phyloP scores from a whole-genome alignment of 73 alveolate genomes.

The Uronychia binucleata region DNA sequence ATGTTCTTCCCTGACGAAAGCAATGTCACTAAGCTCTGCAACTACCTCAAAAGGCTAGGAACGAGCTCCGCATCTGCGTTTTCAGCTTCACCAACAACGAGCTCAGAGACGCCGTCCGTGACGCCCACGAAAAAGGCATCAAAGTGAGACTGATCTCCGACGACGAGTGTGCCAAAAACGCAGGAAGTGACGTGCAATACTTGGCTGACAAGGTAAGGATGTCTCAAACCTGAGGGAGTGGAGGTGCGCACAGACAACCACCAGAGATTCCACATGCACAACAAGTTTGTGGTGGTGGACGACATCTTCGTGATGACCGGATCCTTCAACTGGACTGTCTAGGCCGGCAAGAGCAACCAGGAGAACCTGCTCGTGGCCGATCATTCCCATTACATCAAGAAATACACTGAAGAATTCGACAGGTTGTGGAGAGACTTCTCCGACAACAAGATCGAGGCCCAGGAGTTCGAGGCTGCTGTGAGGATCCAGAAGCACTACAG shows the following conservation, averaged over 20 bases:
- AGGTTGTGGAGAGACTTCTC: conserved; percentile 74
- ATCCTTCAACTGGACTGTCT: conserved; percentile 90
- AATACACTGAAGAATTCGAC: conserved; percentile 75
- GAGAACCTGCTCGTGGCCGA: conserved; percentile 79
- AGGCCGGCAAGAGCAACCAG: conserved; percentile 83
- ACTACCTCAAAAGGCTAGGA: conserved; percentile 71
- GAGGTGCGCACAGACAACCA: conserved; percentile 90
- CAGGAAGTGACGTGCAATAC: conserved; percentile 79
- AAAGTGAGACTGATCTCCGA: conserved; percentile 92
- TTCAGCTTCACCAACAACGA: conserved; percentile 92
- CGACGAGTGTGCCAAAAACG: conserved; percentile 90
- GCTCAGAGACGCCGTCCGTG: conserved; percentile 84
- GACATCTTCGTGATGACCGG: conserved; percentile 93
- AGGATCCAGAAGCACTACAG: conserved; percentile 1
- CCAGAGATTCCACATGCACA: conserved; percentile 94
- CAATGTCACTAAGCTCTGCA: conserved; percentile 50
- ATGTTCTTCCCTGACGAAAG: conserved; percentile 88
- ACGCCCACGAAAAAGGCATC: conserved; percentile 80
- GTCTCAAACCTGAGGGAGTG: conserved; percentile 49
- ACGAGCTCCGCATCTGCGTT: conserved; percentile 88
- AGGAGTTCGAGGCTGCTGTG: not conserved
- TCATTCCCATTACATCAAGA: conserved; percentile 56
- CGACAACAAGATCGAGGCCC: conserved; percentile 32
- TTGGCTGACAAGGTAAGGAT: conserved; percentile 56
- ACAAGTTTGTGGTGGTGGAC: conserved; percentile 95